A percentile compares a stretch with the other conserved stretches of the same genome.
Evolutionary conservation across 805 yeast species (phyloP).

Genomic region (Candida broadrunensis): DNA sequence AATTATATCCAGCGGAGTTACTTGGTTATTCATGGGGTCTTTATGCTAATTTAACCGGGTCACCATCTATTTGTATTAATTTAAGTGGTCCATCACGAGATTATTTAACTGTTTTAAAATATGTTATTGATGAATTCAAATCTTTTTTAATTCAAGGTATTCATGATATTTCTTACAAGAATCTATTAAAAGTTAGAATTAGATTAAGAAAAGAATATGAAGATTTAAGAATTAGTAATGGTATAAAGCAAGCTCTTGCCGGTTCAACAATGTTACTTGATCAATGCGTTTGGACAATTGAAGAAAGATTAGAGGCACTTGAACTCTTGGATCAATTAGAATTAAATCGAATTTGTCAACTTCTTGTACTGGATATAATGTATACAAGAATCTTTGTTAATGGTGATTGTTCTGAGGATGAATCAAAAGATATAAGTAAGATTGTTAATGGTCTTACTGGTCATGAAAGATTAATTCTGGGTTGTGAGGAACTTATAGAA

Average conservation of each 20-base stretch:
- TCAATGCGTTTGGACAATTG: slow-evolving; percentile 50
- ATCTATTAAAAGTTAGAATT: slow-evolving; percentile 45
- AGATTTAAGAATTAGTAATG: slow-evolving; percentile 37
- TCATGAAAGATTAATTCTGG: slow-evolving; percentile 14
- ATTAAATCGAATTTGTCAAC: slow-evolving; percentile 24
- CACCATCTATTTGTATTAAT: slow-evolving; percentile 49
- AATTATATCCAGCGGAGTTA: slow-evolving; percentile 53
- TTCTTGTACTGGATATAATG: slow-evolving; percentile 25
- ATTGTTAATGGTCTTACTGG: slow-evolving; percentile 20
- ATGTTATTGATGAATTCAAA: slow-evolving; percentile 30
- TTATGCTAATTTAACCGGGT: slow-evolving; percentile 52
- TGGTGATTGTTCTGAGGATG: slow-evolving; percentile 40
- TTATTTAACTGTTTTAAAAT: slow-evolving; percentile 27
- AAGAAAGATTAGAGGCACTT: slow-evolving; percentile 53
- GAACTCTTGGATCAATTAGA: slow-evolving; percentile 44
- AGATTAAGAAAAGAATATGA: slow-evolving; percentile 47
- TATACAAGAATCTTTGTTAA: slow-evolving; percentile 44
- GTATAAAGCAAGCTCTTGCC: slow-evolving; percentile 47
- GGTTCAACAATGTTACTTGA: slow-evolving; percentile 55
- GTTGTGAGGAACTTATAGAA: slow-evolving; percentile 1
- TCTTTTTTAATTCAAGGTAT: slow-evolving; percentile 9
- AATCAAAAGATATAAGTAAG: slow-evolving; percentile 13
- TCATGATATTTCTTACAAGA: slow-evolving; percentile 19
- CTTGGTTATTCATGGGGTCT: slow-evolving; percentile 58
- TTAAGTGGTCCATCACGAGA: slow-evolving; percentile 52